These are phyloP conservation scores for Claviceps spartinae DNA, from an alignment of 2,329 filamentous ascomycete species.

Conservation along the genomic window DNA sequence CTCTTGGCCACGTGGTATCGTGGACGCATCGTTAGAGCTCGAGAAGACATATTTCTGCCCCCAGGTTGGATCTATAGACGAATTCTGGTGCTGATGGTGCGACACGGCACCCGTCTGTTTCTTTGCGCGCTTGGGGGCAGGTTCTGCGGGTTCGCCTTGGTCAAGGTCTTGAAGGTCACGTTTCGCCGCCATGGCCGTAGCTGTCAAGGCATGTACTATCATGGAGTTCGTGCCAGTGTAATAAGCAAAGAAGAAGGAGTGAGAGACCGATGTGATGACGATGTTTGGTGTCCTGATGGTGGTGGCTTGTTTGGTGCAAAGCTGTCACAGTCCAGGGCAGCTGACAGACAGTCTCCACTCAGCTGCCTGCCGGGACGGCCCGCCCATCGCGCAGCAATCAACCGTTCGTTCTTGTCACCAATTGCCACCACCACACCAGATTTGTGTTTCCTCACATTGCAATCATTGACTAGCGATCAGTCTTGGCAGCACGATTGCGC, in stretches of 20 bases:
- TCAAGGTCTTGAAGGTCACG: slow-evolving; percentile 19
- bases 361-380: not conserved
- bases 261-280: not conserved
- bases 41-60: slow-evolving; percentile 63
- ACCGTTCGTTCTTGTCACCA: not conserved
- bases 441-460: not conserved
- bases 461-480: not conserved
- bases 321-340: too few species aligned
- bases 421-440: not conserved
- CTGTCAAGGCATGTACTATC: not conserved
- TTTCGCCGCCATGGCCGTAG: slow-evolving; percentile 21
- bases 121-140: slow-evolving; percentile 15
- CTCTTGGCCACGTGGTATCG: slow-evolving; percentile 37
- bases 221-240: not conserved
- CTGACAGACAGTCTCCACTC: not conserved
- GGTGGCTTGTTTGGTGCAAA: not conserved
- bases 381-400: not conserved
- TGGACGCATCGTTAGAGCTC: slow-evolving; percentile 37
- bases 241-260: not conserved
- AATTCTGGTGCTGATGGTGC: slow-evolving; percentile 28
- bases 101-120: slow-evolving; percentile 15
- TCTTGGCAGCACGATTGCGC: not conserved
- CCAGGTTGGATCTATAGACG: slow-evolving; percentile 47
- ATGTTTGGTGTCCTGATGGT: not conserved
- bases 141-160: slow-evolving; percentile 14